A percentile compares a stretch with the other conserved stretches of the same genome.
These are phyloP conservation scores for Eruca vesicaria DNA, from an alignment of 441 rosid species.

Conservation along the genomic window DNA sequence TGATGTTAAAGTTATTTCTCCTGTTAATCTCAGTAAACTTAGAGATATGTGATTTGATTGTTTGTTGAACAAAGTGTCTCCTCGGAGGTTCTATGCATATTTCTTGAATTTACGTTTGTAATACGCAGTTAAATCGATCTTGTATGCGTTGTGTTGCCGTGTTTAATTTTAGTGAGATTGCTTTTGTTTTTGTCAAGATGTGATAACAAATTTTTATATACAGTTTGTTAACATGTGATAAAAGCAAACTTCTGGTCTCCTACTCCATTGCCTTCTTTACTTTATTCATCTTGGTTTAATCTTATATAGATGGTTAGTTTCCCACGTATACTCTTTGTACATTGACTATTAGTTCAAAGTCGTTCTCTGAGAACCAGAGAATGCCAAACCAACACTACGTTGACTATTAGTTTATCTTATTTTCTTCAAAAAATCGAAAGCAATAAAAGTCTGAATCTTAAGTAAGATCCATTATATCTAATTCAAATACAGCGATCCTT, in stretches of 20 bases:
- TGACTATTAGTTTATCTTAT: not conserved
- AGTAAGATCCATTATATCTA: too few relatives aligned
- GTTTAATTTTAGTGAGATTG: not conserved
- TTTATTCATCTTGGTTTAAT: not conserved
- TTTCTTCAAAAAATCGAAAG: not conserved
- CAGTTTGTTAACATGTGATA: not conserved
- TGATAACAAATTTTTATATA: not conserved
- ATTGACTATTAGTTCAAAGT: not conserved
- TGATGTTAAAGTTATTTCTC: slow-evolving; percentile 51
- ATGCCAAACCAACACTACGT: not conserved
- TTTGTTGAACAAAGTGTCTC: slow-evolving; percentile 14
- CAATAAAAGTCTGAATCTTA: too few relatives aligned
- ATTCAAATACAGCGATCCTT: too few relatives aligned
- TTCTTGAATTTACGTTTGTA: slow-evolving; percentile 8
- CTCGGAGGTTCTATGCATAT: not conserved
- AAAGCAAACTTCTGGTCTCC: not conserved
- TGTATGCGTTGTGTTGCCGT: not conserved
- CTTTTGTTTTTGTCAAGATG: slow-evolving; percentile 17
- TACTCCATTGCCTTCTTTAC: not conserved
- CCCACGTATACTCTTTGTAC: not conserved
- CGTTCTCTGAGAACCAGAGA: slow-evolving; percentile 4
- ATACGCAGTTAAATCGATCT: not conserved
- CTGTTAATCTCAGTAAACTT: slow-evolving; percentile 74
- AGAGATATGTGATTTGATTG: slow-evolving; percentile 44
- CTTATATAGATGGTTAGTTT: not conserved